Evolutionary conservation across 2,329 filamentous ascomycete species (phyloP), one percentile per base, ranked within the genome.

Genomic region (Diplocarpon rosae): DNA sequence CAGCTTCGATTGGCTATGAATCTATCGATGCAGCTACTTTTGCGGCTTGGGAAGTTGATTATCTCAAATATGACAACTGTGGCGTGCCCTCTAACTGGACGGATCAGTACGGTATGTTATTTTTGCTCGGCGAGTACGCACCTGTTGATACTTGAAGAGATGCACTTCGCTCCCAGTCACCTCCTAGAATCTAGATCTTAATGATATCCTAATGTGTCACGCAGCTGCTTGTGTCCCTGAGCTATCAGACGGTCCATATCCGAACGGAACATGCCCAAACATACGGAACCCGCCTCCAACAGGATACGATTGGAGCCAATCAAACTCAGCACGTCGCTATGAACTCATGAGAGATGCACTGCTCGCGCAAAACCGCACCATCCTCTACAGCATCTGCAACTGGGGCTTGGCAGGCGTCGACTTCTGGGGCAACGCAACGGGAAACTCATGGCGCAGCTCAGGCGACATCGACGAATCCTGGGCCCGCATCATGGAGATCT

Each of bases 41-140:
- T 55, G 71, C 72, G 1, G 63, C 66, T 14, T 80, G 75, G 75
- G 73, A 70, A 2, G 66, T 80, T 44, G 75, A 78, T 54, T 78
- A 76, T 46, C 59, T 75, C 12, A 77, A 76, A 59, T 76, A 75
- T 52, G 75, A 78, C 54, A 76, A 77, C 57, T 78, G 73, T 59
- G 59, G 66, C 39, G 54, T 66, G 3, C 66, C 65, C 1, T 37
- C 53, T 4, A 59, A 63, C 20, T 67, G 65, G 65, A 53, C 50
- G 8, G 63, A 66, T 46, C 43, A 60, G 30, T 66, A 66, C 47
- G 60, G 20, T 24, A 24, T 7, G 20, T 24, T 3, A 7, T 24
- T 24, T 24, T 24, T 24, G 20, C 20, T 24, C 20, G 4, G 20
- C 20, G 3, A 7, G 20, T 7, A 7, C 20, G 20, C 3, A 7